A percentile compares a stretch with the other conserved stretches of the same genome.
Evolutionary conservation across 179 eudicot genomes (phyloP).

Genomic region (Silene vulgaris): DNA sequence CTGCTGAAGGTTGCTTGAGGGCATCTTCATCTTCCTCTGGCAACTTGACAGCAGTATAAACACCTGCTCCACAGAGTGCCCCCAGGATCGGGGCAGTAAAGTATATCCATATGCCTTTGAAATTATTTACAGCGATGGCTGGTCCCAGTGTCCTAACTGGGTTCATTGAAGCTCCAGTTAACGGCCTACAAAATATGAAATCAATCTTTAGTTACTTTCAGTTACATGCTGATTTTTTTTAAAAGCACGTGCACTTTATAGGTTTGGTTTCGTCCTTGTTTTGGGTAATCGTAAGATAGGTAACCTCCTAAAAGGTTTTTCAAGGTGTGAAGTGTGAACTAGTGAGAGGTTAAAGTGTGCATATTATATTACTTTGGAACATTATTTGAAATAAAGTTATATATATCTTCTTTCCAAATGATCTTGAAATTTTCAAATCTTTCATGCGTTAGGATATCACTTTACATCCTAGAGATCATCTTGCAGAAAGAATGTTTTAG

Average conservation of each 20-base stretch:
- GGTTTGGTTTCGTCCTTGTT: background rate
- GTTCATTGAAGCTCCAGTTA: constrained; percentile 90
- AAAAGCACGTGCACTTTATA: background rate
- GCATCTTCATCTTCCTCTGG: constrained; percentile 54
- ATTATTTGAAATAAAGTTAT: no score
- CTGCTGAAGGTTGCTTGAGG: constrained; percentile 44
- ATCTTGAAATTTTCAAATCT: background rate
- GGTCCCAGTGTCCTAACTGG: constrained; percentile 95
- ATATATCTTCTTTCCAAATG: background rate
- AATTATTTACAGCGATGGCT: constrained; percentile 81
- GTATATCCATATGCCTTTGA: constrained; percentile 75
- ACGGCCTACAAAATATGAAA: constrained; percentile 28
- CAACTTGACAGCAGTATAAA: constrained; percentile 69
- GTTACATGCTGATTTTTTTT: background rate
- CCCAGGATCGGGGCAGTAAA: constrained; percentile 80
- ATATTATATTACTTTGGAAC: background rate
- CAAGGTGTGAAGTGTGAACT: no score
- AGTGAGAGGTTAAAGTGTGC: no score
- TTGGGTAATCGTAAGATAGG: background rate
- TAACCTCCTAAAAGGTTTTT: background rate
- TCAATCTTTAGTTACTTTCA: constrained; percentile 5
- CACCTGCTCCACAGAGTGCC: constrained; percentile 84
- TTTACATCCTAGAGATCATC: background rate
- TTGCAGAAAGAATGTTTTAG: background rate
- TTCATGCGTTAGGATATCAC: background rate